phyloP scores from a whole-genome alignment of 371 early-diverging fungal species.

The Mortierella sp. region DNA sequence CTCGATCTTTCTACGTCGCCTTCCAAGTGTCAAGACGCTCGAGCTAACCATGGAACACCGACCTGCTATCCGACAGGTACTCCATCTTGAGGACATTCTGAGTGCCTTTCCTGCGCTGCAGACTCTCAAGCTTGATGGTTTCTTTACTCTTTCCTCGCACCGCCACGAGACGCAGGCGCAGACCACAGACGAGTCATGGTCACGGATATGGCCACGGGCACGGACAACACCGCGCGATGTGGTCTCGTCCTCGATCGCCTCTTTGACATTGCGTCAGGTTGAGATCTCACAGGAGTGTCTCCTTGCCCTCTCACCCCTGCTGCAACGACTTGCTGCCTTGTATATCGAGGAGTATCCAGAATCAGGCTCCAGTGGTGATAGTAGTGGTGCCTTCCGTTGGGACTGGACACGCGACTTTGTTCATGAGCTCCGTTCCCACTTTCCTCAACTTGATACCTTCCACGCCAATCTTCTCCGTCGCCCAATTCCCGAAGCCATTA shows the following conservation, averaged over 20 bases:
- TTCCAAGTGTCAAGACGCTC: slow-evolving; percentile 23
- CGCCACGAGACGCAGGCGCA: neutral
- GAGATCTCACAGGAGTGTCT: slow-evolving; percentile 41
- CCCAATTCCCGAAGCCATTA: slow-evolving; percentile 39
- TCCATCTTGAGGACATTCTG: slow-evolving; percentile 43
- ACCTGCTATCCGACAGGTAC: slow-evolving; percentile 27
- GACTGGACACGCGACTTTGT: slow-evolving; percentile 35
- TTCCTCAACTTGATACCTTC: neutral
- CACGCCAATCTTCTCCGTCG: slow-evolving; percentile 27
- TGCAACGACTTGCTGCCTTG: slow-evolving; percentile 25
- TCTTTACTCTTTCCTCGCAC: slow-evolving; percentile 24
- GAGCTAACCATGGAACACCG: slow-evolving; percentile 38
- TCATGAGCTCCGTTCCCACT: slow-evolving; percentile 16
- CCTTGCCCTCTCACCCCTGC: slow-evolving; percentile 16
- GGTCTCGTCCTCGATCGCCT: slow-evolving; percentile 15
- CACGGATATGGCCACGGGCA: slow-evolving; percentile 13
- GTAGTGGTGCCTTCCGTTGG: slow-evolving; percentile 26
- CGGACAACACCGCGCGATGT: neutral
- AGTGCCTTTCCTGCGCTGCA: slow-evolving; percentile 30
- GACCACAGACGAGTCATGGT: neutral
- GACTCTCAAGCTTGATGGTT: slow-evolving; percentile 34
- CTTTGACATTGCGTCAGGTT: slow-evolving; percentile 40
- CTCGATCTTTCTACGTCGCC: slow-evolving; percentile 15
- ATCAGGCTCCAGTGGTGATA: too few species aligned
- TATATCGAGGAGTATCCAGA: slow-evolving; percentile 29